Conservation (phyloP, 78 protist genomes). For the Dictyostelium brefeldianum region DNA sequence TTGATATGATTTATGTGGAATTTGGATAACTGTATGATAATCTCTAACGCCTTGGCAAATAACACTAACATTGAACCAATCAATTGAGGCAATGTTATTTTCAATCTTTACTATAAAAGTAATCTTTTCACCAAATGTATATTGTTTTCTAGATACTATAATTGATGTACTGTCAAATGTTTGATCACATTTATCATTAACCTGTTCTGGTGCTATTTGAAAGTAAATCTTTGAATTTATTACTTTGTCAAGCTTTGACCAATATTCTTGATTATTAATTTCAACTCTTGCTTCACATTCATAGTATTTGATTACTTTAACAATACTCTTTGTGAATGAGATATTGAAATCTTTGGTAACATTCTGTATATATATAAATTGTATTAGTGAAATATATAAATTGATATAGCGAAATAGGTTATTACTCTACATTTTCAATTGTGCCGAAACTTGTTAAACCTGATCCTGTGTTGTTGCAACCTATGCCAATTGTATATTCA, state of each 20-base stretch:
- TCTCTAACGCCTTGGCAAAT: background rate
- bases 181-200: background rate
- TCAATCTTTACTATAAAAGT: background rate
- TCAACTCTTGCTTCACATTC: background rate
- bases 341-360: background rate
- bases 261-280: background rate
- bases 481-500: background rate
- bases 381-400: too few species aligned
- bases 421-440: background rate
- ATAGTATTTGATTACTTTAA: background rate
- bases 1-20: background rate
- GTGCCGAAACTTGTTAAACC: background rate
- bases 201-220: background rate
- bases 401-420: too few species aligned
- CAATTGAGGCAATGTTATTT: background rate
- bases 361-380: background rate
- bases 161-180: background rate
- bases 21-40: background rate
- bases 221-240: background rate
- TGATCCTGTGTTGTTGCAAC: background rate
- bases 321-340: background rate
- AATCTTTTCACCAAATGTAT: background rate
- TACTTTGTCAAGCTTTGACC: background rate
- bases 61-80: background rate
- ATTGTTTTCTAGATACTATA: background rate